Base-by-base conservation (phyloP, 2,329 filamentous ascomycete genomes). In the Aspergillus costaricaensis region DNA sequence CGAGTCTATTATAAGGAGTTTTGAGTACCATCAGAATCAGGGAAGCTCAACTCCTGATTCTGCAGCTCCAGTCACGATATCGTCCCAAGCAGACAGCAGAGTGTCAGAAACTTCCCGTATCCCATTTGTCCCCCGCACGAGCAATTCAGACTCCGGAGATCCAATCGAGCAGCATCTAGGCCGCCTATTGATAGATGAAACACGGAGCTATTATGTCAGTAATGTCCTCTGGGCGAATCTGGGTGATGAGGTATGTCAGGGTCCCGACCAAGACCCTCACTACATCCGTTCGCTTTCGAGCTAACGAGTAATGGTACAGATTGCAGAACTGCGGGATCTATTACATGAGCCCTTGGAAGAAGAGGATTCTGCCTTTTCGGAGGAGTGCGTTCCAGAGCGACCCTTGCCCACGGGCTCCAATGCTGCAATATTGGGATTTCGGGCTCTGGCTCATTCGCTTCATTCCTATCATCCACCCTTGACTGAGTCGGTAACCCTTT, bases 141-240 rank as follows among this genome's bases (percentile, higher is more conserved):
- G n/a, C 25, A 17, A 15, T 50, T 17, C 10, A 17, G 27, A 30
- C 12, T 19, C 47, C 47, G 0, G 25, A 7, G 5, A 12, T 32
- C 32, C 27, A 8, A 39, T 53, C 17, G 61, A 59, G 25, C 47
- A 74, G 48, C 75, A 83, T 52, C 83, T 87, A 67, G 85, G 86
- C 15, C 77, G 85, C 25, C 72, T 88, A 56, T 82, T 87, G 1
- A 81, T 88, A 52, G 84, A 85, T 63, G 83, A 86, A 61, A 84
- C 83, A 25, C 79, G 80, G 65, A 87, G 83, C 66, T 77, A 84
- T 60, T 88, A 88, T 70, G 83, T 88, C 67, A 87, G 85, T 70
- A 87, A 84, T 68, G 82, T 81, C 21, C 85, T 87, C 63, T 87
- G 85, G 84, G 83, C 84, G 3, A 85, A 80, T 64, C 74, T 88